Conservation (phyloP, 352 stramenopile species). For the Phytophthora cryptogea region DNA sequence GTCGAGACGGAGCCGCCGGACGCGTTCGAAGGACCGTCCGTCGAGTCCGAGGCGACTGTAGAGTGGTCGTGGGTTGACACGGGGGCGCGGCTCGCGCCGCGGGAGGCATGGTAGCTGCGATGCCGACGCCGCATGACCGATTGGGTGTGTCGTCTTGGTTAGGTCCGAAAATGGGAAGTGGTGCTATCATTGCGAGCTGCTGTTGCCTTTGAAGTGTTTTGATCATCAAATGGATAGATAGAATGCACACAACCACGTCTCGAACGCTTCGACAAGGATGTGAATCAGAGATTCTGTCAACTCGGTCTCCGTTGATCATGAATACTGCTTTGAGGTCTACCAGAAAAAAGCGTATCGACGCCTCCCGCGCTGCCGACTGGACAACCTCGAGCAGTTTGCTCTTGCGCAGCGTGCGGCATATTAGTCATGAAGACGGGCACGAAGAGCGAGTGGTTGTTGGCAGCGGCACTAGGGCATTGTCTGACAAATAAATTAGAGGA, state of each 20-base stretch:
- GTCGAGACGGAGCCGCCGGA: slow-evolving; percentile 15
- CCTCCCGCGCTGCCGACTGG: slow-evolving; percentile 56
- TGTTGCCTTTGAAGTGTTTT: too few relatives aligned
- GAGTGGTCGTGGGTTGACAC: neutral
- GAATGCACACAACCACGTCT: too few relatives aligned
- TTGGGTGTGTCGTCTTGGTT: too few relatives aligned
- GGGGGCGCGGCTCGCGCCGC: slow-evolving; percentile 8
- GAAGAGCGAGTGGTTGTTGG: slow-evolving; percentile 50
- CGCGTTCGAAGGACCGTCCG: slow-evolving; percentile 10
- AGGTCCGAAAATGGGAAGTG: too few relatives aligned
- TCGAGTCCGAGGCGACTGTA: neutral
- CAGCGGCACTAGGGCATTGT: slow-evolving; percentile 42
- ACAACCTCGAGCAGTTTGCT: slow-evolving; percentile 59
- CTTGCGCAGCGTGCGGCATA: slow-evolving; percentile 35
- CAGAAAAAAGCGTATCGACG: slow-evolving; percentile 31
- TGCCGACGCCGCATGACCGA: slow-evolving; percentile 28
- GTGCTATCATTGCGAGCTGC: too few relatives aligned
- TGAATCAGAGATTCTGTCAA: too few relatives aligned
- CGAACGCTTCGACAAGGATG: too few relatives aligned
- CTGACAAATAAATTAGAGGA: slow-evolving; percentile 63
- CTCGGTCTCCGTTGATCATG: too few relatives aligned
- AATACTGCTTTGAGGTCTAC: too few relatives aligned
- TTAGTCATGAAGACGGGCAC: slow-evolving; percentile 70
- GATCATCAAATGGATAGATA: too few relatives aligned
- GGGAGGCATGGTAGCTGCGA: slow-evolving; percentile 17